Conservation (phyloP, 148 eudicot species). For the Vaccinium macrocarpon region DNA sequence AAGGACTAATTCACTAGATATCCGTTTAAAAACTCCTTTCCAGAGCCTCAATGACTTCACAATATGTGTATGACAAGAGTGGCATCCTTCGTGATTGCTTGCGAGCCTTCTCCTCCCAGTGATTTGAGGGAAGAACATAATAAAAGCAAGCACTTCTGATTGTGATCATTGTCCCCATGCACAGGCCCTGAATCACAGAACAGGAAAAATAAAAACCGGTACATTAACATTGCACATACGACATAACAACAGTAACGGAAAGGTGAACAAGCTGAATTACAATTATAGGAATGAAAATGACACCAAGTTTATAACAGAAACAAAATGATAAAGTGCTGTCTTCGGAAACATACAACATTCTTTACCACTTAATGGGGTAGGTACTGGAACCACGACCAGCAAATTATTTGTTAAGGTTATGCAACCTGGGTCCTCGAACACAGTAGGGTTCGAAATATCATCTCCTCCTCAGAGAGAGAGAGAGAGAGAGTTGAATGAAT, state of each 20-base stretch:
- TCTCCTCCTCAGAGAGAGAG: not conserved
- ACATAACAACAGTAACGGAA: not conserved
- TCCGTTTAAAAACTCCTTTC: not conserved
- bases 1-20: not conserved
- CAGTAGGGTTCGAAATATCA: not conserved
- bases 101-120: not conserved
- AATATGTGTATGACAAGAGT: not conserved
- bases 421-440: not conserved
- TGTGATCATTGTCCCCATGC: constrained; percentile 10
- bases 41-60: not conserved
- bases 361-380: not conserved
- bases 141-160: not conserved
- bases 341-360: not conserved
- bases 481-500: not conserved
- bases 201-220: not conserved
- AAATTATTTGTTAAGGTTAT: not conserved
- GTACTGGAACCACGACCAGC: not conserved
- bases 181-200: constrained; percentile 12
- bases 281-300: not conserved
- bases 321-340: not conserved
- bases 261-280: not conserved
- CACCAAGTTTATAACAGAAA: not conserved
- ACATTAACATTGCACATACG: not conserved
- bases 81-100: not conserved
- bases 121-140: not conserved